A percentile compares a stretch with the other conserved stretches of the same genome.
Conservation (phyloP, 768 basidiomycete species). For the Podaxis sp. region DNA sequence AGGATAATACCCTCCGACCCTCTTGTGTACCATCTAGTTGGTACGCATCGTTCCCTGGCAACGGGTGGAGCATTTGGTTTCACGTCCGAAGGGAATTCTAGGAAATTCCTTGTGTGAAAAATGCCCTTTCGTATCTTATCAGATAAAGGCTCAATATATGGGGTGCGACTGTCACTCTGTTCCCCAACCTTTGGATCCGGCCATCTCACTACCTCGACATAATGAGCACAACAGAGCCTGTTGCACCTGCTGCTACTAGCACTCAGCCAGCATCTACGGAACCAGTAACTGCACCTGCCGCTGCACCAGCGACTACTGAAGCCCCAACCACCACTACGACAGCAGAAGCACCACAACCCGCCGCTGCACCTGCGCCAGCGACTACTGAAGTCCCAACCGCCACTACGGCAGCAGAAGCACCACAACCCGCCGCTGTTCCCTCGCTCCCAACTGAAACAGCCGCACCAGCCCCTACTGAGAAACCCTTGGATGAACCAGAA, state of each 20-base stretch:
- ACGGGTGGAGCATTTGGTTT: conserved; percentile 1
- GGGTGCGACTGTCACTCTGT: no score
- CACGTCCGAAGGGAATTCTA: background rate
- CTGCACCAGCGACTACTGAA: conserved; percentile 11
- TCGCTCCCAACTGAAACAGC: conserved; percentile 10
- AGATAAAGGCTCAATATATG: conserved; percentile 13
- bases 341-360: conserved; percentile 14
- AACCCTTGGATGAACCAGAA: conserved; percentile 33
- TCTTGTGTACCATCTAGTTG: background rate
- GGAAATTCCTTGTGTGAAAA: conserved; percentile 1
- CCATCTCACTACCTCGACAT: background rate
- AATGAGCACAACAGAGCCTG: background rate
- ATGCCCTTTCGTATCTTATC: conserved; percentile 19
- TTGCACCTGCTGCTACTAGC: background rate
- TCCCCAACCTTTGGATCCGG: background rate
- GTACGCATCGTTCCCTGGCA: background rate
- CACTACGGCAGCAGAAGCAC: conserved; percentile 14
- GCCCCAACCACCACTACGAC: conserved; percentile 14
- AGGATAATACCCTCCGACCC: background rate
- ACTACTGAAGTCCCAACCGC: conserved; percentile 13
- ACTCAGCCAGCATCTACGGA: background rate
- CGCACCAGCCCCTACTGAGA: conserved; percentile 12
- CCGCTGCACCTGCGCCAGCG: conserved; percentile 11
- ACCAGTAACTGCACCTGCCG: background rate
- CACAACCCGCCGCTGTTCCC: conserved; percentile 16